These are phyloP conservation scores for Trichoderma orchidacearum DNA, from an alignment of 495 filamentous ascomycete species.

Conservation along the genomic window DNA sequence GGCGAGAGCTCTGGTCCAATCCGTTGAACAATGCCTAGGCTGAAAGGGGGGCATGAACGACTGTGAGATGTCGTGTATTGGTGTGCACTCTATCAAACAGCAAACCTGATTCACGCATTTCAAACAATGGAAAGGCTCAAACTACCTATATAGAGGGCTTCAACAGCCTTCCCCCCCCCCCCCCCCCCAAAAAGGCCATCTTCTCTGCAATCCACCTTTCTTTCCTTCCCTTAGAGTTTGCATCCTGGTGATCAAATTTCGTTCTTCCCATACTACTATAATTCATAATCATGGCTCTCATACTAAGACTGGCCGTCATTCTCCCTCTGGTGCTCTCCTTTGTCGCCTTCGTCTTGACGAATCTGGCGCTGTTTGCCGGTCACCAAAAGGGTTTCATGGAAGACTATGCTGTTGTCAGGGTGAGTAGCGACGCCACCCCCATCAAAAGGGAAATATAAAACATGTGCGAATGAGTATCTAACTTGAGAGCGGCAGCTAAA, in stretches of 20 bases:
- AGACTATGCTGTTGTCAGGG: slow-evolving; percentile 50
- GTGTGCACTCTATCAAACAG: neutral
- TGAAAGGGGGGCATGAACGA: neutral
- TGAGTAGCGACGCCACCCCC: slow-evolving; percentile 20
- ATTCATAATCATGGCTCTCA: neutral
- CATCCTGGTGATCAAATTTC: neutral
- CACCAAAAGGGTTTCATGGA: slow-evolving; percentile 44
- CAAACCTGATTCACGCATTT: neutral
- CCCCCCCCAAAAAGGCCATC: neutral
- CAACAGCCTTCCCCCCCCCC: neutral
- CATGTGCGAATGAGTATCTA: too few relatives aligned
- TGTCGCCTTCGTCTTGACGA: slow-evolving; percentile 49
- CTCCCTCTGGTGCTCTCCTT: slow-evolving; percentile 33
- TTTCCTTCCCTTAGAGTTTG: neutral
- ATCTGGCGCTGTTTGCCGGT: slow-evolving; percentile 63
- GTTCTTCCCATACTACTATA: neutral
- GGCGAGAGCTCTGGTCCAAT: neutral
- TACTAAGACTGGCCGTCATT: slow-evolving; percentile 2
- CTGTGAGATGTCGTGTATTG: neutral
- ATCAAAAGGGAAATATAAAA: neutral
- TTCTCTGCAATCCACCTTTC: neutral
- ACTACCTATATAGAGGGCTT: neutral
- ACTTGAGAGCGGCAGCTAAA: slow-evolving; percentile 35
- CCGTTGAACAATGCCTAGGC: neutral
- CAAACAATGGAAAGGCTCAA: neutral